Conservation (phyloP, 768 basidiomycete genomes). For the Boletus sensibilis region DNA sequence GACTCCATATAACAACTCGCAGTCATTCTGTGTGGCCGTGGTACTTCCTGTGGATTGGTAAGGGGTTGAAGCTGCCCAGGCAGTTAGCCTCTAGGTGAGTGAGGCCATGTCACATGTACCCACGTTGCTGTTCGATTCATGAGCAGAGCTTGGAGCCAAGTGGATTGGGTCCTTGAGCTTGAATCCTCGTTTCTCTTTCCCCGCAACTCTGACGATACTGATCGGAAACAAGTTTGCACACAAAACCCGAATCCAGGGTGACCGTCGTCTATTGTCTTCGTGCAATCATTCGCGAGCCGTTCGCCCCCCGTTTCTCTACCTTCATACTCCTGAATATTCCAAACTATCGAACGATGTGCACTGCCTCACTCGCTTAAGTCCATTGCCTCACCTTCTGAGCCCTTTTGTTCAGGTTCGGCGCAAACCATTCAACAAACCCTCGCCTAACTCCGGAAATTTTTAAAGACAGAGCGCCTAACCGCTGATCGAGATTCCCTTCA, state of each 20-base stretch:
- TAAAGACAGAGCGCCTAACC: not conserved
- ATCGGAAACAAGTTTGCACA: not conserved
- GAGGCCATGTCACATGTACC: not conserved
- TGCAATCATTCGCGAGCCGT: not conserved
- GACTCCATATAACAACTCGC: not conserved
- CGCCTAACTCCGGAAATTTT: not conserved
- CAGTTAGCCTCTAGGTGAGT: not conserved
- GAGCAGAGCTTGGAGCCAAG: not conserved
- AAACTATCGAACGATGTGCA: not conserved
- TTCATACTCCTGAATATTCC: not conserved
- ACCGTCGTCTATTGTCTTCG: not conserved
- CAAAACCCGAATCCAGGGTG: not conserved
- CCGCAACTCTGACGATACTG: not conserved
- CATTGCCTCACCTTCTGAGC: not conserved
- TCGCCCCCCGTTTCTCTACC: not conserved
- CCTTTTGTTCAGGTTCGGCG: not conserved
- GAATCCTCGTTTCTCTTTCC: not conserved
- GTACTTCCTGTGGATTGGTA: not conserved
- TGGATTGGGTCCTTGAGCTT: not conserved
- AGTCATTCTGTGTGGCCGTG: not conserved
- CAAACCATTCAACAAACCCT: not conserved
- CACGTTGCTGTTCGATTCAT: not conserved
- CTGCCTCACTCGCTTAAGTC: not conserved
- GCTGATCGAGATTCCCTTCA: conserved; percentile 5
- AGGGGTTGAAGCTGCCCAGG: not conserved